Evolutionary conservation across 495 filamentous ascomycete species (phyloP).

Genomic region (Glonium stellatum): DNA sequence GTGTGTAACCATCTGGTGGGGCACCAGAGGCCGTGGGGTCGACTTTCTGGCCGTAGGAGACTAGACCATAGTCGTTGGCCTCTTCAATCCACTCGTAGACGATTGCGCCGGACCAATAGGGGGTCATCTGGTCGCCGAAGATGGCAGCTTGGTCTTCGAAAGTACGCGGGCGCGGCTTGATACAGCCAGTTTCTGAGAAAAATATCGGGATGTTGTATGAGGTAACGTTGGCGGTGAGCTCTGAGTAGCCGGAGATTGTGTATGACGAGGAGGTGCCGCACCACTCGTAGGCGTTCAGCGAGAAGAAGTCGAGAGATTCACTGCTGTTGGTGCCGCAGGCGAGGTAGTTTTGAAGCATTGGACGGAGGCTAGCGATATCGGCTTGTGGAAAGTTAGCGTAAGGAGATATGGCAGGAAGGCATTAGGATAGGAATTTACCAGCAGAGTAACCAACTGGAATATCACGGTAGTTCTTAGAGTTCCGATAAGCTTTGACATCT

Average conservation of each 20-base stretch:
- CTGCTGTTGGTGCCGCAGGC: conserved; percentile 62
- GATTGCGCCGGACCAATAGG: conserved; percentile 74
- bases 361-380: conserved; percentile 72
- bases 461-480: conserved; percentile 68
- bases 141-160: conserved; percentile 75
- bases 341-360: conserved; percentile 84
- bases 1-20: conserved; percentile 58
- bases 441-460: conserved; percentile 86
- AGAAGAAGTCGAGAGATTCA: conserved; percentile 75
- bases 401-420: neutral
- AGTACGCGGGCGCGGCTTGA: conserved; percentile 54
- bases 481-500: conserved; percentile 76
- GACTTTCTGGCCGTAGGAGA: conserved; percentile 62
- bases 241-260: conserved; percentile 59
- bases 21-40: conserved; percentile 43
- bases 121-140: conserved; percentile 62
- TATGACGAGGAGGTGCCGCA: conserved; percentile 58
- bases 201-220: conserved; percentile 62
- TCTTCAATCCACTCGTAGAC: conserved; percentile 91
- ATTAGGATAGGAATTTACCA: conserved; percentile 16
- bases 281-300: conserved; percentile 85
- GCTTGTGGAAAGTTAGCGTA: conserved; percentile 36
- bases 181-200: conserved; percentile 44
- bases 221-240: conserved; percentile 52
- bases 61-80: conserved; percentile 74